A percentile compares a stretch with the other conserved stretches of the same genome.
These are phyloP conservation scores for Porphyrellus cyaneotinctus DNA, from an alignment of 768 basidiomycete genomes.

Conservation along the genomic window DNA sequence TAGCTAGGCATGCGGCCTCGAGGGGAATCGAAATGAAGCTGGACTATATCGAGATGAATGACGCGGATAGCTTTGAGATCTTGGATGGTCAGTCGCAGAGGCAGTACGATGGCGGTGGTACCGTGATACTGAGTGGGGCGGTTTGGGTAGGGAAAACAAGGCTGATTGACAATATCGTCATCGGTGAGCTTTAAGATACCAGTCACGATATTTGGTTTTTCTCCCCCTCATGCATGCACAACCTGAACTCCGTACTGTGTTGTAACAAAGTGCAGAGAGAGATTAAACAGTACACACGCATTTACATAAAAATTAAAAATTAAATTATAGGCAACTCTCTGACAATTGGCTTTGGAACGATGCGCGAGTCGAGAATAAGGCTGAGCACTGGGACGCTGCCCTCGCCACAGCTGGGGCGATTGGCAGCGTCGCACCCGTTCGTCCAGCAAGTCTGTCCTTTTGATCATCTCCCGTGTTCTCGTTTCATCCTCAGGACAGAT, in stretches of 20 bases:
- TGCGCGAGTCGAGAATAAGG: conserved; percentile 1
- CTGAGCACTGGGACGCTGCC: conserved; percentile 21
- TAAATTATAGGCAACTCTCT: no score
- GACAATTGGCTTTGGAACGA: no score
- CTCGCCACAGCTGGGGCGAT: conserved; percentile 29
- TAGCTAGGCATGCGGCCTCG: conserved; percentile 27
- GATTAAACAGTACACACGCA: no score
- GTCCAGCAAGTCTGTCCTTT: conserved; percentile 44
- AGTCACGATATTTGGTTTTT: no score
- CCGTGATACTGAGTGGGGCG: conserved; percentile 79
- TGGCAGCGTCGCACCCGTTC: conserved; percentile 47
- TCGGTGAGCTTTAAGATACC: conserved; percentile 42
- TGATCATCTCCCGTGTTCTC: not conserved
- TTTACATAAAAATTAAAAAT: no score
- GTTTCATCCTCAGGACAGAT: conserved; percentile 40
- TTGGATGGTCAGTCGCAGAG: conserved; percentile 36
- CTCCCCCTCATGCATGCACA: no score
- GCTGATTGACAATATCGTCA: conserved; percentile 87
- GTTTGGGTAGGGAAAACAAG: conserved; percentile 83
- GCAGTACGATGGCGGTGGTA: conserved; percentile 26
- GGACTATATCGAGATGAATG: conserved; percentile 90
- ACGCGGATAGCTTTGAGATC: conserved; percentile 68
- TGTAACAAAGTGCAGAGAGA: no score
- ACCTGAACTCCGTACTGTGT: no score
- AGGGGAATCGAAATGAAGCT: conserved; percentile 52